phyloP scores from a whole-genome alignment of 169 alveolate species.

The Pseudocohnilembus persalinus region DNA sequence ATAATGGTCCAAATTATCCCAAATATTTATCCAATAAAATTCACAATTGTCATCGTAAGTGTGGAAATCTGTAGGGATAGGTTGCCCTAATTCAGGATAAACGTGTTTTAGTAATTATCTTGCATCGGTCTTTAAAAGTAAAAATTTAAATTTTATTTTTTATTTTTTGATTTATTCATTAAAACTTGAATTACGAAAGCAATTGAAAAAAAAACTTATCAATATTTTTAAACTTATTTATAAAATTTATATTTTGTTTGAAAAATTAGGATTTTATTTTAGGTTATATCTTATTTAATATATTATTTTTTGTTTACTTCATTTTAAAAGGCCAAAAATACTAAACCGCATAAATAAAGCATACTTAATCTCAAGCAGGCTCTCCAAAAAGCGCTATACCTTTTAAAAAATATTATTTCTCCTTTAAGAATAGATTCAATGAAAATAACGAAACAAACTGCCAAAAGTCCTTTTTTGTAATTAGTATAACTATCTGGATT shows the following conservation, averaged over 20 bases:
- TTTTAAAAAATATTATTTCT: constrained; percentile 28
- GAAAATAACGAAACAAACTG: constrained; percentile 18
- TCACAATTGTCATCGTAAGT: constrained; percentile 71
- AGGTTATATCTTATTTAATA: too few relatives aligned
- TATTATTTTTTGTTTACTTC: too few relatives aligned
- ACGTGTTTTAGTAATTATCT: constrained; percentile 42
- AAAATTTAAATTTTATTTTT: too few relatives aligned
- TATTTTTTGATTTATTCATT: too few relatives aligned
- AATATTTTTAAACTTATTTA: too few relatives aligned
- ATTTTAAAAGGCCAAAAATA: constrained; percentile 35
- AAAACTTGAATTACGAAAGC: too few relatives aligned
- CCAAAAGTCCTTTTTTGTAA: constrained; percentile 26
- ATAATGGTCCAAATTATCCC: constrained; percentile 66
- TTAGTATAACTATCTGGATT: constrained; percentile 15
- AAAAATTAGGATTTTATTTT: too few relatives aligned
- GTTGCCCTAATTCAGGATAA: constrained; percentile 32
- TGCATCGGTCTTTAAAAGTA: constrained; percentile 17
- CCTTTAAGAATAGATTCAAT: constrained; percentile 30
- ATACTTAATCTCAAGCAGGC: constrained; percentile 35
- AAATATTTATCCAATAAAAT: constrained; percentile 43
- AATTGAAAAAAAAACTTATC: too few relatives aligned
- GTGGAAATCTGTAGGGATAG: constrained; percentile 51
- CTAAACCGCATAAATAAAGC: constrained; percentile 26
- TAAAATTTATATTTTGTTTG: too few relatives aligned
- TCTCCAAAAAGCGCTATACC: constrained; percentile 36